Evolutionary conservation across 352 stramenopile species (phyloP).

Genomic region (Phytophthora hybrid): DNA sequence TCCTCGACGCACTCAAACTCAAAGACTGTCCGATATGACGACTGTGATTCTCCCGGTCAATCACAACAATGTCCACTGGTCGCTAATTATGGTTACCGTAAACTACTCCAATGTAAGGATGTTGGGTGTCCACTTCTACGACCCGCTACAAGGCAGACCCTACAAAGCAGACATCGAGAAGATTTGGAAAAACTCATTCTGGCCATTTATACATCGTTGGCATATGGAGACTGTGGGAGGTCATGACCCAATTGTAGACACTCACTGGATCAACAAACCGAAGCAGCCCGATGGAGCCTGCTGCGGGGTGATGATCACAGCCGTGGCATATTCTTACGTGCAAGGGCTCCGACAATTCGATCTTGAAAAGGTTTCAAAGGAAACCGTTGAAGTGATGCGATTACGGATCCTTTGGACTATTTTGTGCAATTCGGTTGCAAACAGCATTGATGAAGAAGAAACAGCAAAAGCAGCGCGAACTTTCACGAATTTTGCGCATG

Average conservation of each 20-base stretch:
- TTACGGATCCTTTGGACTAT: not conserved
- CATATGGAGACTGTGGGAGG: not conserved
- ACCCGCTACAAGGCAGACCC: not conserved
- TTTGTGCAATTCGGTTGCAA: not conserved
- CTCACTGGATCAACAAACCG: not conserved
- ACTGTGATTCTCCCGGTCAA: not conserved
- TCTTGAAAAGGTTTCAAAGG: not conserved
- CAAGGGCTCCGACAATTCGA: not conserved
- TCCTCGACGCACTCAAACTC: not conserved
- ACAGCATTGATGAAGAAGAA: too few relatives aligned
- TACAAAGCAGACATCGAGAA: not conserved
- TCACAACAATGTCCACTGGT: not conserved
- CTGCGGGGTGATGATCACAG: not conserved
- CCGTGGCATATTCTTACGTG: not conserved
- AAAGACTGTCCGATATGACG: not conserved
- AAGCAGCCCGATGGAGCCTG: not conserved
- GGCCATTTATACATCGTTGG: conserved; percentile 3
- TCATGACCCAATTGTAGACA: not conserved
- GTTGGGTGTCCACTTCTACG: conserved; percentile 7
- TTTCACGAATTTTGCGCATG: too few relatives aligned
- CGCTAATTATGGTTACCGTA: conserved; percentile 1
- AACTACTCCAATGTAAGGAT: not conserved
- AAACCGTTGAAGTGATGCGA: not conserved
- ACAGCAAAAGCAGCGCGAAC: too few relatives aligned
- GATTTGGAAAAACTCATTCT: not conserved